Evolutionary conservation across 78 protist species (phyloP), one percentile per base, ranked within the genome.

Genomic region (Monosiga brevicollis): DNA sequence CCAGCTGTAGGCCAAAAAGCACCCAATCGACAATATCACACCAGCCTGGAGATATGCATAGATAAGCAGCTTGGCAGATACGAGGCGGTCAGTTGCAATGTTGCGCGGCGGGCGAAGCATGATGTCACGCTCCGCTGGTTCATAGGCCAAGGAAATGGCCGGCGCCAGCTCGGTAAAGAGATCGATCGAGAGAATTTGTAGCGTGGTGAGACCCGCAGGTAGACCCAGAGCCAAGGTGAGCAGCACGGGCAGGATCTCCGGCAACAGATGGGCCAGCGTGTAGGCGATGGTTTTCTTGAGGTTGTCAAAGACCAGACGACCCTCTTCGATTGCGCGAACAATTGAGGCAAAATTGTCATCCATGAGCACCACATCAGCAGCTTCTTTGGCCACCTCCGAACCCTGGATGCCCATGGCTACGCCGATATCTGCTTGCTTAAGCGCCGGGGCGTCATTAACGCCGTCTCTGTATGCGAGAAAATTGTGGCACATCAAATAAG

Each of bases 381-480:
- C 97, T 82, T 93, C 96, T 86, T 92, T 94, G 73, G 97, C 90
- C 2, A 97, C 99, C 72, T 91, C 98, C 35, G 91, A 71, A 38
- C 98, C 98, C 29, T 89, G 41, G 87, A 94, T 95, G 83, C 96
- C 96, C 98, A 95, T 95, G 41, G 95, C 94, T 1, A 93, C 88
- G 79, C 98, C 98, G 81, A 96, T 91, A 81, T 96, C 92, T 2
- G 99, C 99, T 78, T 84, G 49, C 82, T 91, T 91, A 32, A 96
- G 89, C n/a, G 99, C 99, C 15, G 98, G 98, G 29, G 98, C 94
- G 87, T 97, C 99, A 82, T 97, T 97, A 22, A 93, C 96, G 76
- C 99, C 99, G 78, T 95, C 97, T 34, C 77, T 85, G 49, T 76
- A 83, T 55, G 11, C 22, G 11, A 23, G 71, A 55, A 55, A 55